Percentiles rank a stretch among this genome's conserved stretches.
These are phyloP conservation scores for Ogataea corticis DNA, from an alignment of 805 yeast species.

Conservation along the genomic window DNA sequence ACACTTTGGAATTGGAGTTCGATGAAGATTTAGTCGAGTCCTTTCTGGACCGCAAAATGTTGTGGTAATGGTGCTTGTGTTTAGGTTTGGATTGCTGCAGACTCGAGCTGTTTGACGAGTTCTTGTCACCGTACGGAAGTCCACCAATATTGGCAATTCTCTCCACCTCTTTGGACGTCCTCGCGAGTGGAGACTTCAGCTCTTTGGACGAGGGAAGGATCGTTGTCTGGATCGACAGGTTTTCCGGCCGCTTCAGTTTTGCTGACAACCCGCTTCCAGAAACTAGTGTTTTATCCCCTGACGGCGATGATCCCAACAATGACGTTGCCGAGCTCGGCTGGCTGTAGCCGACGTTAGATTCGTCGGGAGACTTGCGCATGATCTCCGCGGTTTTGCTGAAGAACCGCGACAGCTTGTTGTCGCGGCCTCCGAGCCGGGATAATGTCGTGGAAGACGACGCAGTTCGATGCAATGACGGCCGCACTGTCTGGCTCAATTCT, in stretches of 20 bases:
- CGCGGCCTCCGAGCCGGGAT: conserved; percentile 22
- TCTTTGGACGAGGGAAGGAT: conserved; percentile 28
- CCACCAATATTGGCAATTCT: conserved; percentile 30
- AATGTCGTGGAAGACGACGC: conserved; percentile 25
- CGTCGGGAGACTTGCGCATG: conserved; percentile 22
- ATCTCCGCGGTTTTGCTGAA: conserved; percentile 23
- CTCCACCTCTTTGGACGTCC: conserved; percentile 34
- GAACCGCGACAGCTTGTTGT: conserved; percentile 25
- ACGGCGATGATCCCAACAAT: conserved; percentile 7
- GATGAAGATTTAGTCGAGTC: conserved; percentile 38
- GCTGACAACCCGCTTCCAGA: conserved; percentile 16
- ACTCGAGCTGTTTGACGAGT: not conserved
- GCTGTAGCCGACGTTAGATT: conserved; percentile 1
- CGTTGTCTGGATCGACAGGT: conserved; percentile 30
- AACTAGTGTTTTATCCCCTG: conserved; percentile 10
- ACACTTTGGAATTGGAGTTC: conserved; percentile 37
- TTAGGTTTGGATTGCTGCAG: conserved; percentile 22
- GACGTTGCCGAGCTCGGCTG: conserved; percentile 1
- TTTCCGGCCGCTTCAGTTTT: conserved; percentile 30
- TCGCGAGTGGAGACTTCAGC: conserved; percentile 30
- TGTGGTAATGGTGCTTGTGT: conserved; percentile 32
- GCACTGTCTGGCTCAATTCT: conserved; percentile 3
- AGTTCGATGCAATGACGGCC: conserved; percentile 18
- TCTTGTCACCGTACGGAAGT: conserved; percentile 9
- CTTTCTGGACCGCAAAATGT: conserved; percentile 31